Base-by-base conservation (phyloP, 768 basidiomycete genomes). In the Podaxis sp. region DNA sequence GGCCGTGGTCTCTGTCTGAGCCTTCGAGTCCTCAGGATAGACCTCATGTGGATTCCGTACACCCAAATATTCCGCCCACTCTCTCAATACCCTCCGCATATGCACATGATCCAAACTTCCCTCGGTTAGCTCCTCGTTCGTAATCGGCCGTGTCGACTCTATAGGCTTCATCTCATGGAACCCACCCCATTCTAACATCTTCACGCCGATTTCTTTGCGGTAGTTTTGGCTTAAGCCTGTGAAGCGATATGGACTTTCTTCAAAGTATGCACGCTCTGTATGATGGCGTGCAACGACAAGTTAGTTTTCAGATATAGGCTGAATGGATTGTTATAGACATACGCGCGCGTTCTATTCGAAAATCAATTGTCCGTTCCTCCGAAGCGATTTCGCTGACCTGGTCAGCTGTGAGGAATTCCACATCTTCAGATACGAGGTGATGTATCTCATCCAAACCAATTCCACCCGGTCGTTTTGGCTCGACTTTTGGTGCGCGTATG, bases 131-230 rank as follows among this genome's bases (percentile, higher is more conserved):
- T 73, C 68, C 4, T 62, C 54, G 24, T 74, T 70, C 17, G 50
- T 22, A 22, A 78, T 67, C 15, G 44, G 48, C 1, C 55, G 65
- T 28, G 67, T 57, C 13, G 64, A 58, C 8, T 71, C 67, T 37
- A 77, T 70, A 20, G 77, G 76, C 28, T 71, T 44, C 26, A 78
- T 64, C 7, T 64, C 51, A 48, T 73, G 58, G 62, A 79, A 78
- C 4, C 78, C 77, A 51, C 77, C 78, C 79, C 79, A 81, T 36
- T 66, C 62, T 11, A 78, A 58, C 63, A 78, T 78, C 40, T 65
- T 51, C 20, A 38, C 65, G 59, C 30, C 46, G 36, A 26, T 62
- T 0, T 38, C 66, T 60, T 53, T 64, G 30, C 44, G 64, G 59
- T 41, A 50, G 68, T 54, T 55, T 50, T 65, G 8, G 65, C 41